A percentile compares a stretch with the other conserved stretches of the same genome.
These are phyloP conservation scores for Talaromyces ruber DNA, from an alignment of 495 filamentous ascomycete genomes.

Conservation along the genomic window DNA sequence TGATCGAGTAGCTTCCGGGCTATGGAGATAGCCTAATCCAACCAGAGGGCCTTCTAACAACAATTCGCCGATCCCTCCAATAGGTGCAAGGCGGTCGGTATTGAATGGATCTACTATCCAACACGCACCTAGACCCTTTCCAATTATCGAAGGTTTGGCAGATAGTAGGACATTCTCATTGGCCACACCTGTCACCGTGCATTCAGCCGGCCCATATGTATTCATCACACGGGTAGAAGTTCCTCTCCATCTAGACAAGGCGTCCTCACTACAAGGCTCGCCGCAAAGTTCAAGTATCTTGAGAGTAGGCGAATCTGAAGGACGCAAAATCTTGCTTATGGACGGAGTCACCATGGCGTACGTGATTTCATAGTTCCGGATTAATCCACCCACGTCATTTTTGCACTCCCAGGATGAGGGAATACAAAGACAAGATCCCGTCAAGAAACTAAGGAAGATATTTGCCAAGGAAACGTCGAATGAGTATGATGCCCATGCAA, in stretches of 20 bases:
- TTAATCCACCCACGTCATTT: slow-evolving; percentile 1
- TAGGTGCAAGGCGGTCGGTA: slow-evolving; percentile 36
- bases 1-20: slow-evolving; percentile 10
- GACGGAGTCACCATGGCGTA: slow-evolving; percentile 9
- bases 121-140: slow-evolving; percentile 30
- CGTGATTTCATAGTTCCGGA: background rate
- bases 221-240: slow-evolving; percentile 6
- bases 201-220: slow-evolving; percentile 4
- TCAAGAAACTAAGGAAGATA: background rate
- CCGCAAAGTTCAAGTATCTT: slow-evolving; percentile 15
- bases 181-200: background rate
- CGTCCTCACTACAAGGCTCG: slow-evolving; percentile 9
- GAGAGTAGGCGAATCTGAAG: slow-evolving; percentile 10
- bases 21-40: slow-evolving; percentile 23
- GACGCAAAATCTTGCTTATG: slow-evolving; percentile 10
- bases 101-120: slow-evolving; percentile 16
- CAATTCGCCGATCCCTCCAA: slow-evolving; percentile 46
- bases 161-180: background rate
- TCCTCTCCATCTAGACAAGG: slow-evolving; percentile 27
- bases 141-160: slow-evolving; percentile 9
- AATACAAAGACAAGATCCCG: slow-evolving; percentile 9
- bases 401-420: slow-evolving; percentile 8
- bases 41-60: slow-evolving; percentile 25
- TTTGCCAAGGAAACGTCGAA: slow-evolving; percentile 9
- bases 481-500: slow-evolving; percentile 10